Base-by-base conservation (phyloP, 495 filamentous ascomycete species). In the Podospora sp. region DNA sequence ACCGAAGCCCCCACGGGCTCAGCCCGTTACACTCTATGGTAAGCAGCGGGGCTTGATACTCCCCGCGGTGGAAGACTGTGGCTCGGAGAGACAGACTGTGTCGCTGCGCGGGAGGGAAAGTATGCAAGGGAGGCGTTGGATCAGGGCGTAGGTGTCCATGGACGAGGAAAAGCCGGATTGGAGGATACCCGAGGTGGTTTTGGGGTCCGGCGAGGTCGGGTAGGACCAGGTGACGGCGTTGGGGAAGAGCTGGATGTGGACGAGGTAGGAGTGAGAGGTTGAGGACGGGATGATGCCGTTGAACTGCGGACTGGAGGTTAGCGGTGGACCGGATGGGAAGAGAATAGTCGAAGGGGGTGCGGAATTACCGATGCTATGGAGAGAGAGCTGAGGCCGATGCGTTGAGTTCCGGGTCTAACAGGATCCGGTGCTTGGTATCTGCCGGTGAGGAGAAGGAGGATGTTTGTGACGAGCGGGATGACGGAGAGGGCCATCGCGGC, bases 281-380 rank as follows among this genome's bases (percentile, higher is more conserved):
- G 16, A 5, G 4, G 60, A 62, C 21, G 36, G 60, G 60, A 62
- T 51, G 60, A 62, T 73, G 60, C 60, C 35, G 60, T 62, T 51
- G 60, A 62, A 50, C 60, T 62, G 40, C 11, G 11, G 6, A 50
- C n/a, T n/a, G n/a, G n/a, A n/a, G 35, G 36, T 21, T 7, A 24
- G 33, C 2, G 20, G 0, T 20, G 9, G 12, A 12, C n/a, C n/a
- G 40, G 22, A 35, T 6, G 2, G 36, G 35, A 33, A 22, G 11
- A 1, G 6, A 2, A 33, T 22, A 8, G 29, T 33, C n/a, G n/a
- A n/a, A n/a, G n/a, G n/a, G n/a, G 29, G 8, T 33, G 29, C 29
- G 29, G 8, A 8, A 33, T 33, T 51, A 62, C 60, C 9, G 36
- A 20, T 11, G 33, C 60, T 7, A 51, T 62, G 22, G 60, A 49